Percentiles rank a stretch among this genome's conserved stretches.
These are phyloP conservation scores for Phytophthora syringae DNA, from an alignment of 352 stramenopile species.

Conservation along the genomic window DNA sequence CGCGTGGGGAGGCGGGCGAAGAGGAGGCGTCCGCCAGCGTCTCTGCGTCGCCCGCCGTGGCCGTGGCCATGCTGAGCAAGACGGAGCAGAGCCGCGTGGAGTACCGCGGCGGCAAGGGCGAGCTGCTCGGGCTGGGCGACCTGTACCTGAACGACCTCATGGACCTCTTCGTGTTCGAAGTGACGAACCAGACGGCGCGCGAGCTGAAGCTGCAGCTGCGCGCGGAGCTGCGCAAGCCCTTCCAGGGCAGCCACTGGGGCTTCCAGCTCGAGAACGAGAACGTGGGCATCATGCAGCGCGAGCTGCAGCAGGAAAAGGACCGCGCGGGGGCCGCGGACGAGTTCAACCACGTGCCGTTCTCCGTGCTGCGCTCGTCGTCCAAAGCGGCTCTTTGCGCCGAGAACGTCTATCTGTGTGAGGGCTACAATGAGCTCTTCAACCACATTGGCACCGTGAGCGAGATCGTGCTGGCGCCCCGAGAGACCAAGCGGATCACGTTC, in stretches of 20 bases:
- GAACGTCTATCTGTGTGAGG: conserved; percentile 85
- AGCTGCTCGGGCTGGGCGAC: conserved; percentile 73
- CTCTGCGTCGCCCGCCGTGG: conserved; percentile 32
- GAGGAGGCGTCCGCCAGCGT: not conserved
- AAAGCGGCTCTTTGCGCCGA: conserved; percentile 74
- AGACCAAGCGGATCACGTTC: conserved; percentile 78
- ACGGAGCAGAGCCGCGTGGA: conserved; percentile 55
- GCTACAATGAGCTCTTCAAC: conserved; percentile 92
- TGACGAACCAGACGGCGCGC: conserved; percentile 67
- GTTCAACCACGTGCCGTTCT: conserved; percentile 81
- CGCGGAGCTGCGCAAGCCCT: conserved; percentile 82
- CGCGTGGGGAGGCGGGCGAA: conserved; percentile 31
- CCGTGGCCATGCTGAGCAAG: conserved; percentile 72
- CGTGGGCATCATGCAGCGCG: conserved; percentile 58
- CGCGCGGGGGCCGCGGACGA: conserved; percentile 46
- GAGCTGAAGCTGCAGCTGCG: conserved; percentile 69
- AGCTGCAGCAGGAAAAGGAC: conserved; percentile 43
- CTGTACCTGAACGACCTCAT: conserved; percentile 90
- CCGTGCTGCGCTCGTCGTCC: conserved; percentile 71
- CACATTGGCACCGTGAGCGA: conserved; percentile 78
- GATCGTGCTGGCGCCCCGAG: conserved; percentile 63
- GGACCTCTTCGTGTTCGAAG: conserved; percentile 82
- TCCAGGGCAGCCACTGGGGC: conserved; percentile 73
- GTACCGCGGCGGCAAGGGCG: conserved; percentile 55
- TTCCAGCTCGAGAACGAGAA: conserved; percentile 93